These are phyloP conservation scores for Ephemerocybe angulata DNA, from an alignment of 768 basidiomycete genomes.

Conservation along the genomic window DNA sequence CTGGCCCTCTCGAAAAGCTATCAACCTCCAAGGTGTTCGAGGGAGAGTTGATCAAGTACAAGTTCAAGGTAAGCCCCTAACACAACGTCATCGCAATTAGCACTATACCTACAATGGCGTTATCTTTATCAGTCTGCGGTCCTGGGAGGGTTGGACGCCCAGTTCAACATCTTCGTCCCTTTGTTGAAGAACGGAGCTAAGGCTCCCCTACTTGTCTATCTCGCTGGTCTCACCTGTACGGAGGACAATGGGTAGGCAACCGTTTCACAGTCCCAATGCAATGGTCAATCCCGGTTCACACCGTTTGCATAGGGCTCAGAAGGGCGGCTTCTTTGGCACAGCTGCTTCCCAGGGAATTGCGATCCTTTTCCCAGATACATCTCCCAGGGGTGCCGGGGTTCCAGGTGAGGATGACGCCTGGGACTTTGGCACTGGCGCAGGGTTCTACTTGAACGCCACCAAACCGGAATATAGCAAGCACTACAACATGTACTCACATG, in stretches of 20 bases:
- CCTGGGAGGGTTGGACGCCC: slow-evolving; percentile 64
- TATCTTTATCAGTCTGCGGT: slow-evolving; percentile 52
- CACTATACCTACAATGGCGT: slow-evolving; percentile 1
- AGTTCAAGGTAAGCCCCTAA: slow-evolving; percentile 54
- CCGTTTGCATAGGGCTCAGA: slow-evolving; percentile 65
- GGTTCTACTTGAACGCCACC: slow-evolving; percentile 95
- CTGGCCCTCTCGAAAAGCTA: slow-evolving; percentile 53
- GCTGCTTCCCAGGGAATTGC: slow-evolving; percentile 87
- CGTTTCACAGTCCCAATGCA: neutral
- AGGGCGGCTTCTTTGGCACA: slow-evolving; percentile 86
- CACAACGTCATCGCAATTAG: neutral
- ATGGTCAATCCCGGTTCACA: neutral
- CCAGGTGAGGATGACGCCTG: slow-evolving; percentile 78
- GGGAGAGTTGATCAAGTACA: slow-evolving; percentile 83
- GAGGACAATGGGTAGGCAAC: slow-evolving; percentile 83
- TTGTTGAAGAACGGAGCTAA: slow-evolving; percentile 46
- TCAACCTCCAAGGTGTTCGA: slow-evolving; percentile 77
- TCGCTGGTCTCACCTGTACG: slow-evolving; percentile 85
- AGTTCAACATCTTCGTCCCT: slow-evolving; percentile 91
- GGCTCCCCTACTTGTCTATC: slow-evolving; percentile 73
- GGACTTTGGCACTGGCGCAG: slow-evolving; percentile 95
- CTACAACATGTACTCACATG: slow-evolving; percentile 87
- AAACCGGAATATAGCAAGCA: slow-evolving; percentile 63
- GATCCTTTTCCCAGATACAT: slow-evolving; percentile 92
- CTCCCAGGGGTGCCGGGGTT: slow-evolving; percentile 86